Conservation (phyloP, 2,329 filamentous ascomycete genomes). For the Aspergillus uvarum region DNA sequence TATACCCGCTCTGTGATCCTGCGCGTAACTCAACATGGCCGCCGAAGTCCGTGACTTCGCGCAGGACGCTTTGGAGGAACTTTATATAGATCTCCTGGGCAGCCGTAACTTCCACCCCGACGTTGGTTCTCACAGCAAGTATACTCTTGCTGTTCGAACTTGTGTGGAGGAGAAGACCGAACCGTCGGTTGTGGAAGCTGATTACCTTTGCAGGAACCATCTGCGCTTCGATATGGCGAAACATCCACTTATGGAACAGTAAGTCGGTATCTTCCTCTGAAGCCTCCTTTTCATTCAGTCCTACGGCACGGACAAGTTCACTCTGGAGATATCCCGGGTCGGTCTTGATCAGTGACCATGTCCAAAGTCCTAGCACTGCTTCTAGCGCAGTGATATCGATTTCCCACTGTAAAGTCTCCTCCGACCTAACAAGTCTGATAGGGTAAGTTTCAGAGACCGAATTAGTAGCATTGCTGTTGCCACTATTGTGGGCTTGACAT, state of each 20-base stretch:
- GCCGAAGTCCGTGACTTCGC: slow-evolving; percentile 13
- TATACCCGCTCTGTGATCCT: slow-evolving; percentile 14
- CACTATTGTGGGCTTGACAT: slow-evolving; percentile 10
- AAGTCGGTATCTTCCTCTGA: slow-evolving; percentile 22
- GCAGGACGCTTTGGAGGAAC: slow-evolving; percentile 24
- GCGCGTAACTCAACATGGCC: slow-evolving; percentile 18
- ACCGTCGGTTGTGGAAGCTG: slow-evolving; percentile 19
- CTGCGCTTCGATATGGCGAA: slow-evolving; percentile 23
- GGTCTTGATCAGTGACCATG: slow-evolving; percentile 30
- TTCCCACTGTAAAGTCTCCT: slow-evolving; percentile 28
- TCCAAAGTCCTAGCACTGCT: slow-evolving; percentile 35
- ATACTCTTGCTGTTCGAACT: slow-evolving; percentile 18
- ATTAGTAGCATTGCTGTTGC: background rate
- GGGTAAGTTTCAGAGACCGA: slow-evolving; percentile 15
- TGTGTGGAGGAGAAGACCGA: slow-evolving; percentile 19
- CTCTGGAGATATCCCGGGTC: slow-evolving; percentile 16
- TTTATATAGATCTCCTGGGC: slow-evolving; percentile 37
- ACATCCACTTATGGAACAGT: slow-evolving; percentile 36
- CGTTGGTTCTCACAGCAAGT: slow-evolving; percentile 24
- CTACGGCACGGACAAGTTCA: slow-evolving; percentile 24
- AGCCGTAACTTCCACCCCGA: slow-evolving; percentile 26
- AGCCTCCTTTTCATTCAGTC: slow-evolving; percentile 22
- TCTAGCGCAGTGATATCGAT: slow-evolving; percentile 30
- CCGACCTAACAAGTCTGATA: slow-evolving; percentile 18
- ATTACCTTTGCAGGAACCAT: slow-evolving; percentile 21